A percentile compares a stretch with the other conserved stretches of the same genome.
Conservation (phyloP, 306 rosid genomes). For the Malus sylvestris region DNA sequence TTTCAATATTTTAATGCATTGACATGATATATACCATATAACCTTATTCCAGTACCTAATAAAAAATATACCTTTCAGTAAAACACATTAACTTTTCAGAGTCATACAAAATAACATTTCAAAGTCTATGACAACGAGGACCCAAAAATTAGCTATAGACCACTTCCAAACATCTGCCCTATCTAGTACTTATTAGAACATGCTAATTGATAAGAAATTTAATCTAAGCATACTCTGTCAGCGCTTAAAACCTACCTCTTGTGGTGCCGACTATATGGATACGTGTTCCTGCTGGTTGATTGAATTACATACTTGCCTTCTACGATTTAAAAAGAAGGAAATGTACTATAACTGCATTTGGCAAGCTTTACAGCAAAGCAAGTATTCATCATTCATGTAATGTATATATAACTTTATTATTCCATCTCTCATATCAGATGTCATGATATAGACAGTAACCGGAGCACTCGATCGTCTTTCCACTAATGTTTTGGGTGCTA, state of each 20-base stretch:
- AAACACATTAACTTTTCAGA: too few species aligned
- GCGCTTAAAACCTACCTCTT: neutral
- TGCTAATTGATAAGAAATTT: too few species aligned
- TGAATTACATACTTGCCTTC: constrained; percentile 45
- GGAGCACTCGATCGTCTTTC: neutral
- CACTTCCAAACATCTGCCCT: neutral
- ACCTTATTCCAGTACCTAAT: too few species aligned
- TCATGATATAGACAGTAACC: neutral
- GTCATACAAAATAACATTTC: too few species aligned
- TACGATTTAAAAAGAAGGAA: constrained; percentile 24
- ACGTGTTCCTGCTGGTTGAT: neutral
- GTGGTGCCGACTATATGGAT: neutral
- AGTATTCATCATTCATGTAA: neutral
- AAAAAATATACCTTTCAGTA: too few species aligned
- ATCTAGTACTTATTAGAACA: too few species aligned
- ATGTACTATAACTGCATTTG: constrained; percentile 15
- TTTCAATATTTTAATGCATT: too few species aligned
- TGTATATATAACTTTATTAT: too few species aligned
- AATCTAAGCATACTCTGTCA: neutral
- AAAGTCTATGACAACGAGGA: too few species aligned
- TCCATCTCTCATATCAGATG: neutral
- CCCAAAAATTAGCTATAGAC: neutral
- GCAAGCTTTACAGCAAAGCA: constrained; percentile 59
- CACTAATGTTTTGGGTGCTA: neutral
- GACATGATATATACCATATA: too few species aligned